A percentile compares a stretch with the other conserved stretches of the same genome.
phyloP scores from a whole-genome alignment of 257 asterid species.

The Solanum gandarillasii region DNA sequence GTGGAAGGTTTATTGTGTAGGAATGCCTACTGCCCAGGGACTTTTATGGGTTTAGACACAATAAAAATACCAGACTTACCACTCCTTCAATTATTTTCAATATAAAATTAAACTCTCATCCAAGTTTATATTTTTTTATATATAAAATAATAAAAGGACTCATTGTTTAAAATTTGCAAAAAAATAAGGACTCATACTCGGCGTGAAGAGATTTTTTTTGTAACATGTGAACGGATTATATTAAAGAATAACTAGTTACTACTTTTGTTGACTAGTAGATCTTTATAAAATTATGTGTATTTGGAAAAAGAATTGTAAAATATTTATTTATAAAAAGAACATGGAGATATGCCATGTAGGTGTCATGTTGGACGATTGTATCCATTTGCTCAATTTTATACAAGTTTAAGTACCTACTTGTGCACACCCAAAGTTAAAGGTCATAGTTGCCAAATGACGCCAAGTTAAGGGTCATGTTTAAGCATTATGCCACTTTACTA shows the following conservation, averaged over 20 bases:
- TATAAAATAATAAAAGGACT: no score
- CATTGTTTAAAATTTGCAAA: not conserved
- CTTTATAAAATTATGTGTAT: not conserved
- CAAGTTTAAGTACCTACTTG: no score
- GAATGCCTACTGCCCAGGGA: constrained; percentile 29
- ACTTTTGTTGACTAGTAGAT: not conserved
- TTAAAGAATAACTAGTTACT: not conserved
- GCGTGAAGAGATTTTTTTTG: no score
- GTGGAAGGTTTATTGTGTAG: not conserved
- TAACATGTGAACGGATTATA: not conserved
- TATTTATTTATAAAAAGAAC: not conserved
- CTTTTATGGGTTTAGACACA: not conserved
- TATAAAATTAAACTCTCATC: not conserved
- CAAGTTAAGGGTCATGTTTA: no score
- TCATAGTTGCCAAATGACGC: no score
- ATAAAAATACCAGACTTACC: not conserved
- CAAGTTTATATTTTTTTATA: not conserved
- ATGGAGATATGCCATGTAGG: not conserved
- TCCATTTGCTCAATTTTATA: no score
- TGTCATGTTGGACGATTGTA: no score
- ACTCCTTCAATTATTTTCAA: not conserved
- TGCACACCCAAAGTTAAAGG: no score
- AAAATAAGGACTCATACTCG: not conserved
- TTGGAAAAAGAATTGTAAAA: no score
- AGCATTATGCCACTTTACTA: not conserved